These are phyloP conservation scores for Psophocarpus tetragonolobus DNA, from an alignment of 306 rosid genomes.

Conservation along the genomic window DNA sequence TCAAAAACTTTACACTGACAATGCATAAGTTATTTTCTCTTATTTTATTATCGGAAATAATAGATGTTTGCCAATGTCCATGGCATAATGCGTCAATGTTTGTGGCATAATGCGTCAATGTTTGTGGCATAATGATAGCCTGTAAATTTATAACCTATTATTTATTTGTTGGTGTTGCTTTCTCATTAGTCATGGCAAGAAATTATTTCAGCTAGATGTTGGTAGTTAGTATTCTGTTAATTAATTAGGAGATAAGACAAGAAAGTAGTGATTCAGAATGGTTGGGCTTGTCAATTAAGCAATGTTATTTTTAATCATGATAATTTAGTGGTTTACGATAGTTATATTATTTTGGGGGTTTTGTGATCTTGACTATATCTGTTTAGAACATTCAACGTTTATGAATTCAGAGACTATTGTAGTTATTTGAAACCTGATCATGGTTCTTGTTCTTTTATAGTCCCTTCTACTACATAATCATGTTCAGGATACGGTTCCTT, in stretches of 20 bases:
- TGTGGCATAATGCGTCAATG: not conserved
- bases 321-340: not conserved
- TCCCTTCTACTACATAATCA: not conserved
- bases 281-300: not conserved
- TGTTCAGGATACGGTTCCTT: not conserved
- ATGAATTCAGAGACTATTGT: not conserved
- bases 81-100: not conserved
- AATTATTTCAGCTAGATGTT: conserved; percentile 12
- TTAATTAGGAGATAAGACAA: not conserved
- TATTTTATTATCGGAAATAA: not conserved
- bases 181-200: not conserved
- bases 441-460: not conserved
- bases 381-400: not conserved
- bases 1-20: no score
- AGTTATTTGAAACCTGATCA: not conserved
- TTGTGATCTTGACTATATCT: conserved; percentile 1
- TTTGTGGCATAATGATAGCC: not conserved
- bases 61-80: not conserved
- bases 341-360: not conserved
- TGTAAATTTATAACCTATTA: conserved; percentile 5
- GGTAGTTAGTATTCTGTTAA: not conserved
- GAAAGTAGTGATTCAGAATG: not conserved
- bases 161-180: conserved; percentile 1
- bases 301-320: not conserved
- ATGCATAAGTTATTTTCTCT: no score